Evolutionary conservation across 1,284 basidiomycete genomes (phyloP), one percentile per base, ranked within the genome.

Genomic region (Fomitopsis pinicola): DNA sequence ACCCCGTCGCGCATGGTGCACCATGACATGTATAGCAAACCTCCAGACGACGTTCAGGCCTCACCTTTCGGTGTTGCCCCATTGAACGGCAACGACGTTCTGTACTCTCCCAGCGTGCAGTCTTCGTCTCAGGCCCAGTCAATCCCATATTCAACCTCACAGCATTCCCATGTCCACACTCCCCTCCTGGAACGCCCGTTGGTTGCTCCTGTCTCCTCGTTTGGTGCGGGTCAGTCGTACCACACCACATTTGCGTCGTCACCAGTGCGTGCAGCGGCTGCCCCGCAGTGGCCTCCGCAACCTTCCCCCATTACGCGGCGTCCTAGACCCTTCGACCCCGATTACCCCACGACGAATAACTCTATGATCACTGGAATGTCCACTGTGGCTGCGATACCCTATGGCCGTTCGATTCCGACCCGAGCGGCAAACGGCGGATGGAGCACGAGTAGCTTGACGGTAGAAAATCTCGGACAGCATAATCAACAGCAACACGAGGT

Each of bases 381-480:
- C 19, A 63, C 71, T 55, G 67, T 72, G 22, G 59, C 75, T 5
- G 66, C 66, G 19, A 75, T 75, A 52, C 53, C 68, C 1, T 66
- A 64, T 36, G 59, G 63, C 61, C 64, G 73, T 59, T 45, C 62
- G 0, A 68, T 67, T 46, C 76, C 82, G 58, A 75, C 76, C 14
- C 68, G 70, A 30, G 68, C 75, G 3, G 78, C 80, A 40, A 81
- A 82, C 5, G 14, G 14, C 14, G 75, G 70, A 55, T 85, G 82
- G 85, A 77, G 75, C 52, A 73, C 80, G 8, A 80, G 78, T 62
- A 82, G 80, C 62, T 74, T 86, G 26, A 83, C 85, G 0, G 76
- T 81, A 55, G 81, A 78, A 57, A 85, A 86, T 64, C 73, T 87
- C 22, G 83, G 78, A n/a, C 82, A 86, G 61, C 84, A 84, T 68